Evolutionary conservation across 2,329 filamentous ascomycete species (phyloP).

Genomic region (Talaromyces funiculosus): DNA sequence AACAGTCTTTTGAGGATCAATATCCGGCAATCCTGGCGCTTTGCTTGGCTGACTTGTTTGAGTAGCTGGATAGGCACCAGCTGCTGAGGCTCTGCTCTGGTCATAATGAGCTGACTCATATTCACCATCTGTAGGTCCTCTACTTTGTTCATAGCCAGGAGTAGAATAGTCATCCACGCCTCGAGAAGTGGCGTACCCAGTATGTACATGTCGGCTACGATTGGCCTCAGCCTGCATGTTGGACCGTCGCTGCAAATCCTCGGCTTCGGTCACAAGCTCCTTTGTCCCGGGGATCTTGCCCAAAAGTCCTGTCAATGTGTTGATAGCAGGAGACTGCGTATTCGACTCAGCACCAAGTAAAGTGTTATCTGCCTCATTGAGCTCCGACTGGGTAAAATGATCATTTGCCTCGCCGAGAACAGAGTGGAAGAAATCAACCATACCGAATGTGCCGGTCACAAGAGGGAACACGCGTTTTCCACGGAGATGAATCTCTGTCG

Average conservation of each 20-base stretch:
- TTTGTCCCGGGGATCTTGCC: constrained; percentile 69
- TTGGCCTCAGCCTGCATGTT: constrained; percentile 61
- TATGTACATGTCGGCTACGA: constrained; percentile 29
- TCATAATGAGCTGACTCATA: background rate
- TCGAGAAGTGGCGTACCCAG: constrained; percentile 19
- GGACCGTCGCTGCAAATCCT: constrained; percentile 55
- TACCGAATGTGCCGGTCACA: constrained; percentile 68
- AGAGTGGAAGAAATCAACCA: constrained; percentile 77
- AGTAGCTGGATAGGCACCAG: constrained; percentile 27
- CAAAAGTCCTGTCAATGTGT: constrained; percentile 66
- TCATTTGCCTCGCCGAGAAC: constrained; percentile 71
- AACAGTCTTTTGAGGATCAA: constrained; percentile 72
- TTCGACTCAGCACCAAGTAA: constrained; percentile 61
- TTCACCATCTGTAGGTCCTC: background rate
- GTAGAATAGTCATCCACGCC: constrained; percentile 20
- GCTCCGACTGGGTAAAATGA: constrained; percentile 78
- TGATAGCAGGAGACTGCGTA: constrained; percentile 41
- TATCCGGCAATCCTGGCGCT: constrained; percentile 69
- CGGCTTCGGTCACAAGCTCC: constrained; percentile 62
- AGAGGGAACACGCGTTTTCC: constrained; percentile 67
- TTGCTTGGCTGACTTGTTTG: constrained; percentile 20
- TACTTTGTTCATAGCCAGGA: background rate
- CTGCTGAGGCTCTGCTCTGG: constrained; percentile 20
- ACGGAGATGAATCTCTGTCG: constrained; percentile 59
- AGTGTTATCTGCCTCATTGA: constrained; percentile 72